phyloP scores from a whole-genome alignment of 148 eudicot species.

The Rhododendron simsii region DNA sequence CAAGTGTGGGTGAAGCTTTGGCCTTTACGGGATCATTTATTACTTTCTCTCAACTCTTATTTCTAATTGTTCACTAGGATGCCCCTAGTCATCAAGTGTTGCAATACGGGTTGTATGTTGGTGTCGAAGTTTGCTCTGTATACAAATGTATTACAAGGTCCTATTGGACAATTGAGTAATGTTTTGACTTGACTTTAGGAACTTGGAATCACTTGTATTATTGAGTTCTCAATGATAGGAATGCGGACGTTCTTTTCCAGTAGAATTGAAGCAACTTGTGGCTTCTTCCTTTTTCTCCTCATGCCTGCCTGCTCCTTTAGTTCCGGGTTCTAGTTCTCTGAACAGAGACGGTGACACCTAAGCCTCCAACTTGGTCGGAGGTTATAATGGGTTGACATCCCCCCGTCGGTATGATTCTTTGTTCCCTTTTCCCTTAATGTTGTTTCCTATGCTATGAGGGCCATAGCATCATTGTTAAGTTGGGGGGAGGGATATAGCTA shows the following conservation, averaged over 20 bases:
- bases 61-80: not conserved
- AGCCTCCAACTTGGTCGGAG: no score
- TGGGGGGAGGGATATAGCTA: no score
- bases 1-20: not conserved
- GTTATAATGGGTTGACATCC: no score
- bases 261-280: not conserved
- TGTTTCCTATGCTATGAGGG: no score
- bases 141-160: not conserved
- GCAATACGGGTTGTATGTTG: not conserved
- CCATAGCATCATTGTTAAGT: no score
- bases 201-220: not conserved
- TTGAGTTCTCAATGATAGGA: not conserved
- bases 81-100: not conserved
- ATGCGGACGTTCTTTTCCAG: not conserved
- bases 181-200: not conserved
- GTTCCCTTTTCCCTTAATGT: no score
- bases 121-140: not conserved
- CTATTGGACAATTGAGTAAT: not conserved
- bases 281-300: not conserved
- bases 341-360: not conserved
- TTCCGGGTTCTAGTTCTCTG: not conserved
- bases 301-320: not conserved
- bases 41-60: not conserved
- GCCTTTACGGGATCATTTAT: conserved; percentile 1
- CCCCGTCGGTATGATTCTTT: no score